Evolutionary conservation across 1,284 basidiomycete species (phyloP).

Genomic region (Naganishia albida): DNA sequence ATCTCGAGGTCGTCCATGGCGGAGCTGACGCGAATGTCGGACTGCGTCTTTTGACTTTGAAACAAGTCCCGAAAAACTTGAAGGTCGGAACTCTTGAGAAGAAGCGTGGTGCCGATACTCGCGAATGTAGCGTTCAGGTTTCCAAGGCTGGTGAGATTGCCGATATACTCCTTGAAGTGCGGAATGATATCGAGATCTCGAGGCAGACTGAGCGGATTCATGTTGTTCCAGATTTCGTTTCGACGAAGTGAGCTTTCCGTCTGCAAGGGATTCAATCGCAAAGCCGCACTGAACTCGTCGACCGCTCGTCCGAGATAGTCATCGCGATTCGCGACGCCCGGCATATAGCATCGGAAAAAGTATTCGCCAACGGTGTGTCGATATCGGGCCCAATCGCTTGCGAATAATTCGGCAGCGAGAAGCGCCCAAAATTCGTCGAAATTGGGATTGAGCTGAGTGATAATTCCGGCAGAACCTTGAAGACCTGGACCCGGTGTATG

Average conservation of each 20-base stretch:
- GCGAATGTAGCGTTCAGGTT: background rate
- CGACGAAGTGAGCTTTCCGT: background rate
- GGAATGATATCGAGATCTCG: slow-evolving; percentile 1
- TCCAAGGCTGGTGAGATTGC: background rate
- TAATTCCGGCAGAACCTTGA: background rate
- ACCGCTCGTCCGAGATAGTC: background rate
- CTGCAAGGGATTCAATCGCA: background rate
- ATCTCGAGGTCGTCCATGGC: background rate
- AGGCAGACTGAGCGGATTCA: background rate
- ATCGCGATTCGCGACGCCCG: background rate
- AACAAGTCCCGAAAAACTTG: background rate
- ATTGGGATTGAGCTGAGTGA: background rate
- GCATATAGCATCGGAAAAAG: background rate
- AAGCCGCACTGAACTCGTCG: background rate
- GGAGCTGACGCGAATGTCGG: background rate
- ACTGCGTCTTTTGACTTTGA: background rate
- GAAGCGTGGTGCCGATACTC: background rate
- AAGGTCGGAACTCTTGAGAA: background rate
- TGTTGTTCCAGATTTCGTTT: background rate
- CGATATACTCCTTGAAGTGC: background rate
- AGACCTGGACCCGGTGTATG: background rate
- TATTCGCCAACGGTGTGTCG: background rate
- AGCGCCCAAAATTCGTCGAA: background rate
- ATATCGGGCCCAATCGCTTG: background rate
- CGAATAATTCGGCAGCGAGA: background rate